Evolutionary conservation across 192 early-diverging fungal species (phyloP).

Genomic region (Backusella tuberculispora): DNA sequence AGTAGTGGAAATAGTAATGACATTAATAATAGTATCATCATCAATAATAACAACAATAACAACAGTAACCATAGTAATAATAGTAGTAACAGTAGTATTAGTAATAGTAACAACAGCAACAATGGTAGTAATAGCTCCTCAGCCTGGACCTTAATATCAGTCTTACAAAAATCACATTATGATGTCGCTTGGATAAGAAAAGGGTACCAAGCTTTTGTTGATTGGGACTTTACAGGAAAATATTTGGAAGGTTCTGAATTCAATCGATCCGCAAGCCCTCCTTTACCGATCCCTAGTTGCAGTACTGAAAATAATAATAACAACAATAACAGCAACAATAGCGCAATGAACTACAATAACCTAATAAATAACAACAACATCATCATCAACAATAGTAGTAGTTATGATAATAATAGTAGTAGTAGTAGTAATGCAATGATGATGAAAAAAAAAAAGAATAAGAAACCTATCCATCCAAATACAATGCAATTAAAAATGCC

Average conservation of each 20-base stretch:
- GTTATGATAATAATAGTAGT: not conserved
- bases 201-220: conserved; percentile 49
- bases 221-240: conserved; percentile 21
- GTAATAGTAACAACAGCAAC: not conserved
- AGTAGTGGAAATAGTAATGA: no score
- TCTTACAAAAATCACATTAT: conserved; percentile 14
- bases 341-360: not conserved
- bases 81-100: not conserved
- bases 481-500: conserved; percentile 8
- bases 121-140: not conserved
- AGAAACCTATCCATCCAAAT: conserved; percentile 8
- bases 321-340: not conserved
- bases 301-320: not conserved
- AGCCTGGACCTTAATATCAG: conserved; percentile 16
- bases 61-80: not conserved
- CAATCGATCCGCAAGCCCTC: conserved; percentile 2
- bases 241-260: not conserved
- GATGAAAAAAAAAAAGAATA: conserved; percentile 2
- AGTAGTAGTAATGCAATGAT: not conserved
- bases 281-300: conserved; percentile 18
- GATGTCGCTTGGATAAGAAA: conserved; percentile 46
- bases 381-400: not conserved
- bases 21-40: no score
- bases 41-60: not conserved
- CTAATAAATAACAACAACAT: not conserved